Conservation (phyloP, 164 flowering plant species). For the Amborella trichopoda region DNA sequence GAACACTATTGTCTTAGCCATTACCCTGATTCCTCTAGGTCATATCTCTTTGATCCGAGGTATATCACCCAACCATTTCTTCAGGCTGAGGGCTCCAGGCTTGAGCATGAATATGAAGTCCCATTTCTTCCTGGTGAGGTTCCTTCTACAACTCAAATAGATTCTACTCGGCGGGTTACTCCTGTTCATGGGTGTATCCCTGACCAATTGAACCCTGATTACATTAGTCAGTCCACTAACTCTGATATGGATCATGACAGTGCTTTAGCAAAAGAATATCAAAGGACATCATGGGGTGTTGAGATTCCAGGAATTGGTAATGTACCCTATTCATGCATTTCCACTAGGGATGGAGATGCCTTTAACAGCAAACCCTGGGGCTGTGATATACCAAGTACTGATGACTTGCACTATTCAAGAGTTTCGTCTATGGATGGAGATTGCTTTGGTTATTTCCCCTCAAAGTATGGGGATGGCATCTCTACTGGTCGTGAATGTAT, state of each 20-base stretch:
- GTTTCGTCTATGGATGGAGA: too few relatives aligned
- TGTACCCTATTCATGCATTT: neutral
- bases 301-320: neutral
- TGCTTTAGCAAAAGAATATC: neutral
- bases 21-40: constrained; percentile 3
- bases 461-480: too few relatives aligned
- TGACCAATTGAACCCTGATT: neutral
- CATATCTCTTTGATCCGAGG: constrained; percentile 2
- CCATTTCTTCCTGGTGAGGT: constrained; percentile 1
- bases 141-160: constrained; percentile 5
- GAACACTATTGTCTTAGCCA: constrained; percentile 2
- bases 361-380: too few relatives aligned
- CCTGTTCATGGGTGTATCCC: constrained; percentile 4
- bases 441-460: too few relatives aligned
- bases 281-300: neutral
- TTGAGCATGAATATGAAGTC: constrained; percentile 5
- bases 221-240: neutral
- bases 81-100: constrained; percentile 2
- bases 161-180: constrained; percentile 5
- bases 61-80: constrained; percentile 3
- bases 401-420: too few relatives aligned
- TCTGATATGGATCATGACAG: neutral
- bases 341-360: too few relatives aligned
- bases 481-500: too few relatives aligned
- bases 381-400: too few relatives aligned